Base-by-base conservation (phyloP, 2,329 filamentous ascomycete species). In the Colletotrichum echinochloae region DNA sequence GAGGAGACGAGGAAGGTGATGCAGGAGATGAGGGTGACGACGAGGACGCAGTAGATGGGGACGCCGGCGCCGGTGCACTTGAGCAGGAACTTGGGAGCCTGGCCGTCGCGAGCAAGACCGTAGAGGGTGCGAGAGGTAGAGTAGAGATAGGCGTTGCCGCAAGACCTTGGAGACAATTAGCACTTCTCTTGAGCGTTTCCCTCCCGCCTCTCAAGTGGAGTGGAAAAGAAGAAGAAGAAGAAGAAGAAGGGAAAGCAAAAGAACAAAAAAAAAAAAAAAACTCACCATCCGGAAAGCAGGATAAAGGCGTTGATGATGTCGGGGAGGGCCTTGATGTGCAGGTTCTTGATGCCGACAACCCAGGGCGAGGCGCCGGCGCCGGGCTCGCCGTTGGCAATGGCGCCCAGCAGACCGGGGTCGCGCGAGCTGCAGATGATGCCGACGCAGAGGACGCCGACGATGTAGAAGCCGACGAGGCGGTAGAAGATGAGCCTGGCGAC, bases 401-500 rank as follows among this genome's bases (percentile, higher is more conserved):
- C 89, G 23, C 82, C 84, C 12, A 78, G 82, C 73, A 91, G 80
- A 26, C 85, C 84, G 0, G 83, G 76, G 73, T 90, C 88, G 62
- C 90, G 84, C 75, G 88, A 87, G 20, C 89, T 82, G 72, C 91
- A 85, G 69, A 89, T 75, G 68, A 90, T 88, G 8, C 88, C 88
- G 23, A 90, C 85, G 48, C 82, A 84, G 3, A 92, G 81, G 14
- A 87, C 88, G 66, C 89, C 86, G 69, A 94, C 83, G n/a, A 93
- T 86, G 79, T 93, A 94, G 81, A 94, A 93, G 1, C 86, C 81
- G 0, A 90, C 90, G 39, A 94, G 83, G 59, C 92, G 90, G 79
- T 91, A 93, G 80, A 94, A 93, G 41, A 93, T 90, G 55, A 89
- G 89, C 73, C 92, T 93, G 81, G 88, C 93, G 1, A 92, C 91